Evolutionary conservation across 495 filamentous ascomycete species (phyloP).

Genomic region (Lasiosphaeria ovina): DNA sequence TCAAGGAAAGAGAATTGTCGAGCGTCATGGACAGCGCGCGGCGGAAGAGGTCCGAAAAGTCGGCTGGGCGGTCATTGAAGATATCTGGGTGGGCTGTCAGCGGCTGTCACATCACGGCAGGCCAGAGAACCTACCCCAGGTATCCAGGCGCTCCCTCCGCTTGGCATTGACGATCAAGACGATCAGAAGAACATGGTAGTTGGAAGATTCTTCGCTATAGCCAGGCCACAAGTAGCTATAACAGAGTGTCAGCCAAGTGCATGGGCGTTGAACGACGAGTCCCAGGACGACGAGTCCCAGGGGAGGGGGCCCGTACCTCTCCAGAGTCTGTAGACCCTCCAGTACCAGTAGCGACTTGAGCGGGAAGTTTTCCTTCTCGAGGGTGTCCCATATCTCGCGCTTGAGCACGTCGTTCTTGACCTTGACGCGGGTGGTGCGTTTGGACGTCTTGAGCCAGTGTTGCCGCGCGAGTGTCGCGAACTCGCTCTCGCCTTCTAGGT

Average conservation of each 20-base stretch:
- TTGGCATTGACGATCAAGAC: conserved; percentile 85
- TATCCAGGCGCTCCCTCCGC: conserved; percentile 77
- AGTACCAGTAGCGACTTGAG: conserved; percentile 74
- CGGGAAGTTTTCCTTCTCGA: conserved; percentile 79
- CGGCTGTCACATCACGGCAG: neutral
- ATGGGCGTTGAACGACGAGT: neutral
- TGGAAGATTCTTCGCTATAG: conserved; percentile 83
- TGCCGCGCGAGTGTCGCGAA: conserved; percentile 80
- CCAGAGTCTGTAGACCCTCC: conserved; percentile 87
- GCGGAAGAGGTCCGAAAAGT: conserved; percentile 89
- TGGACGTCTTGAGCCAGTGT: conserved; percentile 73
- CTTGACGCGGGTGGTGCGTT: conserved; percentile 57
- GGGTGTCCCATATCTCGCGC: conserved; percentile 82
- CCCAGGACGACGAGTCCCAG: neutral
- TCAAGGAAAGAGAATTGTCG: conserved; percentile 67
- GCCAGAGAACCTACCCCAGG: conserved; percentile 57
- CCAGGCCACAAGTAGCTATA: conserved; percentile 88
- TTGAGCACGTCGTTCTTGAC: conserved; percentile 85
- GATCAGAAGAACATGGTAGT: conserved; percentile 85
- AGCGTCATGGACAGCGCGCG: conserved; percentile 87
- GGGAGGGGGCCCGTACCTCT: conserved; percentile 56
- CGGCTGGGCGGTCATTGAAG: conserved; percentile 71
- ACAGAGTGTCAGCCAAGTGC: neutral
- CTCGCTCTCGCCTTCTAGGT: conserved; percentile 70
- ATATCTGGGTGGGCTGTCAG: conserved; percentile 47